A percentile compares a stretch with the other conserved stretches of the same genome.
Evolutionary conservation across 2,329 filamentous ascomycete genomes (phyloP).

Genomic region (Stemphylium beticola): DNA sequence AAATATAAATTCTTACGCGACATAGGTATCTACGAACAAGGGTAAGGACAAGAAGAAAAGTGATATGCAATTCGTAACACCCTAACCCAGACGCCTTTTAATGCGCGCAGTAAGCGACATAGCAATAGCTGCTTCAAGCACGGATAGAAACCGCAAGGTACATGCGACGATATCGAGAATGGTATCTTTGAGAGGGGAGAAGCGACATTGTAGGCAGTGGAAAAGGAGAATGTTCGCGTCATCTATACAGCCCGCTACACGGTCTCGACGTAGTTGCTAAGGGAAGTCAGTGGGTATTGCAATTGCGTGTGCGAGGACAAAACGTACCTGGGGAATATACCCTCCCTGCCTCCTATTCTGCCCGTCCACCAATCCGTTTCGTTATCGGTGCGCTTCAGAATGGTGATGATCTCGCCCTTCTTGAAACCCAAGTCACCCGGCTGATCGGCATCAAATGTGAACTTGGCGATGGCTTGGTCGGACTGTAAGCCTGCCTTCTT

Average conservation of each 20-base stretch:
- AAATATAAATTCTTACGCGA: background rate
- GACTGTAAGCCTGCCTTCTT: conserved; percentile 55
- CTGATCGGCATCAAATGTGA: conserved; percentile 93
- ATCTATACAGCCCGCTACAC: conserved; percentile 16
- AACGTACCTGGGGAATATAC: conserved; percentile 85
- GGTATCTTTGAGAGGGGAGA: background rate
- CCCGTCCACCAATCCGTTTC: conserved; percentile 99
- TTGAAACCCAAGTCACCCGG: conserved; percentile 93
- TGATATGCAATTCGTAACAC: background rate
- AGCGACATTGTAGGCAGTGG: no score
- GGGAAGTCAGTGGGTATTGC: background rate
- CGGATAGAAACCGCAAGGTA: background rate
- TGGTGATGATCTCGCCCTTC: conserved; percentile 95
- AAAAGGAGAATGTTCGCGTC: background rate
- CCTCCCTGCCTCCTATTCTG: conserved; percentile 80
- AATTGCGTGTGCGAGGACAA: background rate
- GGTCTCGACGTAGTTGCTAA: conserved; percentile 52
- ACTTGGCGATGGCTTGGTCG: conserved; percentile 89
- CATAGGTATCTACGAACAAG: conserved; percentile 15
- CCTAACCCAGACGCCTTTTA: conserved; percentile 19
- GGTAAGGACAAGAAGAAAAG: background rate
- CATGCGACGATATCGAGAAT: background rate
- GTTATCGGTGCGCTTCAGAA: conserved; percentile 91
- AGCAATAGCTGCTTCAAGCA: background rate
- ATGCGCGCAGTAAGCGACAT: conserved; percentile 8